These are phyloP conservation scores for Neonectria neomacrospora DNA, from an alignment of 2,329 filamentous ascomycete genomes.

Conservation along the genomic window DNA sequence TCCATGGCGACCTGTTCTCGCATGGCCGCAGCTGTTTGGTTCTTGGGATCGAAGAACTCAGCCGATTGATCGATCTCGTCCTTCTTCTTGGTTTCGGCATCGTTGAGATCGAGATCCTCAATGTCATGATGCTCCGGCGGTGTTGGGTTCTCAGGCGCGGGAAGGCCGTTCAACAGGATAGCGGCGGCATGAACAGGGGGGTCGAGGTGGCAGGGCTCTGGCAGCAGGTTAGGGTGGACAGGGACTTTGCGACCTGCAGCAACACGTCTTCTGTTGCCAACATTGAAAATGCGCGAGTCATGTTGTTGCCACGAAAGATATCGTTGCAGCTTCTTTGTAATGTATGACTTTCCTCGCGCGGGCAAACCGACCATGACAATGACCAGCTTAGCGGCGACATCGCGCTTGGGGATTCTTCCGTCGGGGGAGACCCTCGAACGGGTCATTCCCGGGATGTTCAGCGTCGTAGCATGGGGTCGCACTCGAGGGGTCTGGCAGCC, in stretches of 20 bases:
- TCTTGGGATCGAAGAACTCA: slow-evolving; percentile 92
- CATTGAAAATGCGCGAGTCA: slow-evolving; percentile 96
- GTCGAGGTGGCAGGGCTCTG: slow-evolving; percentile 54
- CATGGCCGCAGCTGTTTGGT: slow-evolving; percentile 81
- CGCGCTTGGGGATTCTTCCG: slow-evolving; percentile 90
- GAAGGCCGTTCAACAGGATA: slow-evolving; percentile 67
- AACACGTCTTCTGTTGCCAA: slow-evolving; percentile 88
- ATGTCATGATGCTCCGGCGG: slow-evolving; percentile 51
- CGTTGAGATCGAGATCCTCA: slow-evolving; percentile 51
- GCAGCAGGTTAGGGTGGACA: slow-evolving; percentile 47
- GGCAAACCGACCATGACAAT: slow-evolving; percentile 98
- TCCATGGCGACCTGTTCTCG: slow-evolving; percentile 93
- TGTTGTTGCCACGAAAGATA: slow-evolving; percentile 98
- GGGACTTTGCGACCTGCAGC: slow-evolving; percentile 70
- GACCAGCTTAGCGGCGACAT: slow-evolving; percentile 95
- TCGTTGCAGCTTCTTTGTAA: slow-evolving; percentile 96
- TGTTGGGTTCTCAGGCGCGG: slow-evolving; percentile 47
- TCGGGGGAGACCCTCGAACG: slow-evolving; percentile 95
- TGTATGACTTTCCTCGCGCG: slow-evolving; percentile 96
- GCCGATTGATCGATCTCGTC: slow-evolving; percentile 85
- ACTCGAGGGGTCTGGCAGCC: slow-evolving; percentile 81
- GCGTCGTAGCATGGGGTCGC: slow-evolving; percentile 86
- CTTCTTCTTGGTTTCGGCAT: slow-evolving; percentile 39
- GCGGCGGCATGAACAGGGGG: slow-evolving; percentile 64
- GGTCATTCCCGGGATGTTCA: slow-evolving; percentile 97